Base-by-base conservation (phyloP, 2,329 filamentous ascomycete species). In the Colletotrichum sp. region DNA sequence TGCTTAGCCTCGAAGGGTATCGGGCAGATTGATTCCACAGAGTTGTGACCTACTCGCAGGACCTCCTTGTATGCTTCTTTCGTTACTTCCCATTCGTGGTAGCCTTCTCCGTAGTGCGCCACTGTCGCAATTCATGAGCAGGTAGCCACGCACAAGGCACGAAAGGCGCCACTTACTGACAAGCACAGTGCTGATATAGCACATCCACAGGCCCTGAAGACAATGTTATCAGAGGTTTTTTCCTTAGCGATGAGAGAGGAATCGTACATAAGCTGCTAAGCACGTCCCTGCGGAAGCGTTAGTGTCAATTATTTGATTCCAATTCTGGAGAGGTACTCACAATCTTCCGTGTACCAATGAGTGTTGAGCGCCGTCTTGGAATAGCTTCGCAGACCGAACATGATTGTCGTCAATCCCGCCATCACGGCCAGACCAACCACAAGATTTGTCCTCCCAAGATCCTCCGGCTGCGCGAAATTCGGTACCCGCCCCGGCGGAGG, bases 1-100 rank as follows among this genome's bases (percentile, higher is more conserved):
- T 12, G 55, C 7, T 28, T 7, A 63, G 60, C n/a, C 26, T 36
- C 16, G 43, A 7, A 48, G 18, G 18, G 18, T 12, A 12, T 5
- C 8, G 15, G 5, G 12, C 16, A 48, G 9, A 6, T 13, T 26
- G 5, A 8, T 15, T 5, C 6, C 4, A 2, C 13, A 34, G 28
- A 7, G 1, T 6, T 16, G 3, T 26, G 6, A 18, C 61, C 39
- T 65, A 77, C 77, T 28, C 72, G 75, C 1, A 70, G 64, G 1
- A 79, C 77, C 13, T 71, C 63, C 5, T 48, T 43, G 13, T 76
- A 78, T 6, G 72, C 32, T 10, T 76, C 61, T 13, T 65, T 61
- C 6, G 74, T 76, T 2, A 80, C 68, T 21, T 80, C 79, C 77
- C 77, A 79, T 7, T 74, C 72, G 24, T 79, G 75, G 30, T 76